Evolutionary conservation across 768 basidiomycete genomes (phyloP).

Genomic region (Suillus placidus): DNA sequence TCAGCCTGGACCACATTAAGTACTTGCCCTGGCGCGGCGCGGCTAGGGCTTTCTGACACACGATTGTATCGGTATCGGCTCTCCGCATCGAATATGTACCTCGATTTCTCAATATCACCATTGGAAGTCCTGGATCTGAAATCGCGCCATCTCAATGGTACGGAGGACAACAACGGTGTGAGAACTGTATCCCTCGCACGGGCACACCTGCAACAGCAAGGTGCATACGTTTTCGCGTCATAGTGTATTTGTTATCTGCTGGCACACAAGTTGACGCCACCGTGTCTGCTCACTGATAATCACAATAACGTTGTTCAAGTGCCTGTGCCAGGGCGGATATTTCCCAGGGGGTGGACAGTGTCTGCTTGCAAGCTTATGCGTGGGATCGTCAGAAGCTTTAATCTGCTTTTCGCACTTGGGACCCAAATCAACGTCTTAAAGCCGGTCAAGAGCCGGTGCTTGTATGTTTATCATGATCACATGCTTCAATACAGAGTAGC

Average conservation of each 20-base stretch:
- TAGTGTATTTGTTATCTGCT: background rate
- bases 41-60: background rate
- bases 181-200: background rate
- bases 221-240: background rate
- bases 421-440: background rate
- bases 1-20: too few species aligned
- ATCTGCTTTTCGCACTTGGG: background rate
- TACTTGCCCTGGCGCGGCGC: background rate
- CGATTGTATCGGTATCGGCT: background rate
- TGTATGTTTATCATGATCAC: background rate
- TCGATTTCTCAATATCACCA: background rate
- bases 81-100: background rate
- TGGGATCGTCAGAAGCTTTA: background rate
- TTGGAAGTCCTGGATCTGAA: background rate
- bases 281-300: background rate
- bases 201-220: background rate
- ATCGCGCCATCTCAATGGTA: background rate
- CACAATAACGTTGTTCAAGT: background rate
- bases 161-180: background rate
- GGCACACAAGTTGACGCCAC: background rate
- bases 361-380: background rate
- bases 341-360: background rate
- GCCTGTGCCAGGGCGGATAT: background rate
- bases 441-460: background rate
- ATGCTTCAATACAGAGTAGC: background rate